Base-by-base conservation (phyloP, 352 stramenopile genomes). In the Aphanomyces stellatus region DNA sequence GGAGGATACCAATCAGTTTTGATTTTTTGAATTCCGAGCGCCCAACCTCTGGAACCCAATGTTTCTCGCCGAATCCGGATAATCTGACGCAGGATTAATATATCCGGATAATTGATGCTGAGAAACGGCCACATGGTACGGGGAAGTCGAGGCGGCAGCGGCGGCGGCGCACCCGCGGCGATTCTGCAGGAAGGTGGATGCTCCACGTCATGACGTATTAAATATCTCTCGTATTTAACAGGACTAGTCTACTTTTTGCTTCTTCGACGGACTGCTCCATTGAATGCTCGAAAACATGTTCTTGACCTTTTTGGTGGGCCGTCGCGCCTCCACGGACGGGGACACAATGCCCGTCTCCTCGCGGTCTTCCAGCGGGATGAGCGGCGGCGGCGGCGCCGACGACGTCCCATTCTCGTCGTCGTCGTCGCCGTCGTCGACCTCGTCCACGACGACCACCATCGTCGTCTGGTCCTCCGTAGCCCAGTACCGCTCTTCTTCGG, bases 401-500 rank as follows among this genome's bases (percentile, higher is more conserved):
- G 8, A 13, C 8, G 8, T 5, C 25, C 42, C 42, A 27, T 51
- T 22, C n/a, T 7, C 27, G 25, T 64, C 56, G 13, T 64, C 56
- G 7, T 51, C 25, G 27, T 63, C 31, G 13, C 19, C 15, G 33
- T 48, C 55, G n/a, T 63, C 35, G 31, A 51, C 33, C 19, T 63
- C 55, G 35, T 63, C 55, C 7, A 51, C 55, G 7, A 63, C 55
- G n/a, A 41, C 27, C 63, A 40, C 65, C 66, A 41, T 53, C 5
- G 70, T 53, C 22, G 73, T 70, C 25, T 85, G 74, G 53, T 82
- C 77, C 22, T 93, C 81, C 43, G 87, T 88, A 60, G 91, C 85
- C 73, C 77, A 93, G 69, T 93, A 93, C 63, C 85, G 71, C 49
- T 88, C 77, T 53, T 93, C 85, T 64, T 91, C 82, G 19, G 87